These are phyloP conservation scores for Coprinopsis strossmayeri DNA, from an alignment of 768 basidiomycete genomes.

Conservation along the genomic window DNA sequence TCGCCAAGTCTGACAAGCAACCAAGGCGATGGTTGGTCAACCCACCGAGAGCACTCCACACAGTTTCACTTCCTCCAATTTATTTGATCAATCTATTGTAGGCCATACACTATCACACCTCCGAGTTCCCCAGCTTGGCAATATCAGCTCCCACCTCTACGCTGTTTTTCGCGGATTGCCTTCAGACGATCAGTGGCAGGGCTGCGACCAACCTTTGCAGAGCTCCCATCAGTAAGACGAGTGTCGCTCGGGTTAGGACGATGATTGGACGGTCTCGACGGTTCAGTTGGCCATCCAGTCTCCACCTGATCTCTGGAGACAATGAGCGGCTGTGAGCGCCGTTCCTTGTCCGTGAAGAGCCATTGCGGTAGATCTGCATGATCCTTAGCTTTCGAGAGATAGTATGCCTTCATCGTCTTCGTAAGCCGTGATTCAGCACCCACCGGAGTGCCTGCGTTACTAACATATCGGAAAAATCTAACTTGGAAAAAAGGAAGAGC, in stretches of 20 bases:
- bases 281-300: too few relatives aligned
- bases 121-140: too few relatives aligned
- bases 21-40: too few relatives aligned
- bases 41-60: too few relatives aligned
- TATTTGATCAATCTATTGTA: too few relatives aligned
- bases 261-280: too few relatives aligned
- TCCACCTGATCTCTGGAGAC: too few relatives aligned
- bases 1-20: too few relatives aligned
- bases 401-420: conserved; percentile 63
- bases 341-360: conserved; percentile 57
- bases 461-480: background rate
- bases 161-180: conserved; percentile 46
- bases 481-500: background rate
- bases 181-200: conserved; percentile 34
- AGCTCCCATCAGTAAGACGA: too few relatives aligned
- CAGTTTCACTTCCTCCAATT: too few relatives aligned
- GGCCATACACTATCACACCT: too few relatives aligned
- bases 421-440: conserved; percentile 56
- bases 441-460: conserved; percentile 36
- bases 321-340: conserved; percentile 22
- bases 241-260: background rate
- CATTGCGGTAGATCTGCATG: conserved; percentile 56
- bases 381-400: conserved; percentile 51
- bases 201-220: too few relatives aligned
- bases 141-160: conserved; percentile 34